phyloP scores from a whole-genome alignment of 2,329 filamentous ascomycete genomes.

The Zymoseptoria brevis region DNA sequence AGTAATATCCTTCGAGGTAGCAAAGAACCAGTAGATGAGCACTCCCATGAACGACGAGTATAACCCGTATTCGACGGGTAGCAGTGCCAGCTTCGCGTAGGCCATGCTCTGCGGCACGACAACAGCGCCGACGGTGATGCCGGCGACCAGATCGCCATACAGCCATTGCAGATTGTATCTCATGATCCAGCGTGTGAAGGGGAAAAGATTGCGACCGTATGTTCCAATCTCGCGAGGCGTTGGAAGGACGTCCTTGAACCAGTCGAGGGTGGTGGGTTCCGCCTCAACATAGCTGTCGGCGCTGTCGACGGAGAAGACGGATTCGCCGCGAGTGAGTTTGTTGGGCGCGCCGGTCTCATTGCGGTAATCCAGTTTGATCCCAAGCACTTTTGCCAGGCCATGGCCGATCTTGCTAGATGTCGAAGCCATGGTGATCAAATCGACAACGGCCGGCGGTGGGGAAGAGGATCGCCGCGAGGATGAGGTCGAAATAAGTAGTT shows the following conservation, averaged over 20 bases:
- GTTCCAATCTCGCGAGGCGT: slow-evolving; percentile 43
- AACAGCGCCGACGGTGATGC: slow-evolving; percentile 66
- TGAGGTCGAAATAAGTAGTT: background rate
- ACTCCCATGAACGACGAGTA: slow-evolving; percentile 97
- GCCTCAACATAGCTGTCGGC: slow-evolving; percentile 75
- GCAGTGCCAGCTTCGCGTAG: slow-evolving; percentile 73
- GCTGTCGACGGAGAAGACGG: slow-evolving; percentile 64
- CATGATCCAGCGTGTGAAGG: slow-evolving; percentile 80
- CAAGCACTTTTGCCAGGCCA: slow-evolving; percentile 66
- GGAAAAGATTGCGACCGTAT: slow-evolving; percentile 70
- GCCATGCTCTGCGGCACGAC: slow-evolving; percentile 98
- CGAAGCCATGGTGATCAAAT: slow-evolving; percentile 22
- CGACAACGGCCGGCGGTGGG: background rate
- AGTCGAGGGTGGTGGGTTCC: slow-evolving; percentile 68
- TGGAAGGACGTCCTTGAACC: slow-evolving; percentile 58
- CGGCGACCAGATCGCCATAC: slow-evolving; percentile 79
- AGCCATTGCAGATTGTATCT: slow-evolving; percentile 89
- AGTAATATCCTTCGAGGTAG: slow-evolving; percentile 96
- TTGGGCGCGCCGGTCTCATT: slow-evolving; percentile 43
- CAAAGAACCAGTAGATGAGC: slow-evolving; percentile 93
- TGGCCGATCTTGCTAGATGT: slow-evolving; percentile 56
- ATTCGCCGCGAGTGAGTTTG: slow-evolving; percentile 67
- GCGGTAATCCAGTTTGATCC: slow-evolving; percentile 69
- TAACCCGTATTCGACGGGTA: slow-evolving; percentile 76
- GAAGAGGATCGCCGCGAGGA: background rate